Evolutionary conservation across 2,329 filamentous ascomycete species (phyloP).

Genomic region (Talaromyces sp.): DNA sequence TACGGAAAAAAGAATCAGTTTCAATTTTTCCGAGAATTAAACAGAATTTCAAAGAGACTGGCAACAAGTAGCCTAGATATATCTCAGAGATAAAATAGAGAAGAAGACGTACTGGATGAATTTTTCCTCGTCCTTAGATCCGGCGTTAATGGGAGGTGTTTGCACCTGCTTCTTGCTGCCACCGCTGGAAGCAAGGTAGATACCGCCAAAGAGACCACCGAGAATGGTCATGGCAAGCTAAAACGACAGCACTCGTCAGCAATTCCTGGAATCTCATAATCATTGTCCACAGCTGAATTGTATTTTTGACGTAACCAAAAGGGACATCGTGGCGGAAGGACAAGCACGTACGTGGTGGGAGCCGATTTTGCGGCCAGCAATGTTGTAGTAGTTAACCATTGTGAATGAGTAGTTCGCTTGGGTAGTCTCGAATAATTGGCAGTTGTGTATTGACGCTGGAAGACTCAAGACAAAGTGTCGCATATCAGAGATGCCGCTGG

Average conservation of each 20-base stretch:
- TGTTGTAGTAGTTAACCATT: constrained; percentile 52
- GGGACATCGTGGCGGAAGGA: constrained; percentile 12
- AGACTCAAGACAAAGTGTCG: not conserved
- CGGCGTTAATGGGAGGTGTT: constrained; percentile 60
- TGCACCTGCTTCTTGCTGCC: constrained; percentile 40
- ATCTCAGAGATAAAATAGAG: not conserved
- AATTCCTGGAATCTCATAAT: not conserved
- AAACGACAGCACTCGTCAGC: not conserved
- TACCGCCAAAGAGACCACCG: constrained; percentile 47
- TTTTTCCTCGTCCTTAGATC: constrained; percentile 65
- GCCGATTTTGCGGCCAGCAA: constrained; percentile 52
- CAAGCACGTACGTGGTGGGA: constrained; percentile 48
- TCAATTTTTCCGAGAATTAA: not conserved
- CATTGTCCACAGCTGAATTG: constrained; percentile 15
- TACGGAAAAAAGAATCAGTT: not conserved
- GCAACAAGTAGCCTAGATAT: not conserved
- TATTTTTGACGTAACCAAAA: constrained; percentile 9
- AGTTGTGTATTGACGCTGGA: not conserved
- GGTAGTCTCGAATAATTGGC: constrained; percentile 17
- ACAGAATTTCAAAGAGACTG: not conserved
- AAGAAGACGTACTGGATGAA: constrained; percentile 60
- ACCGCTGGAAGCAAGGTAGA: constrained; percentile 45
- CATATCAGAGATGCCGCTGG: constrained; percentile 4
- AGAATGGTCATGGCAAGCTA: constrained; percentile 62
- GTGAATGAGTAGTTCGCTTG: constrained; percentile 23